phyloP scores from a whole-genome alignment of 176 grass and related monocot genomes.

The sorghum (Sorghum bicolor) region Sorghum_bicolor_NCBIv3 NC_012871.2:61924501-61925000 shows the following conservation, averaged over 20 bases:
- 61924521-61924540: conserved; percentile 12
- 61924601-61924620: not conserved
- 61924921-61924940: not conserved
- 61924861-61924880: not conserved
- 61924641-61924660: conserved; percentile 64
- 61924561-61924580: not conserved
- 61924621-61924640: conserved; percentile 25
- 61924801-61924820: not conserved
- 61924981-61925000: not conserved
- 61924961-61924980: not conserved
- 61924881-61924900: not conserved
- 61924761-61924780: conserved; percentile 12
- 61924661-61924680: conserved; percentile 57
- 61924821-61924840: not conserved
- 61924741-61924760: not conserved
- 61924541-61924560: conserved; percentile 5
- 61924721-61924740: not conserved
- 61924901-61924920: conserved; percentile 13
- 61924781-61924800: not conserved
- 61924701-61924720: too few relatives aligned
- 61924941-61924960: not conserved
- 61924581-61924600: conserved; percentile 2
- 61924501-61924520: not conserved
- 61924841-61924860: not conserved
- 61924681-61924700: conserved; percentile 20